Evolutionary conservation across 2,329 filamentous ascomycete species (phyloP), one percentile per base, ranked within the genome.

Genomic region (Fusarium coffeatum): DNA sequence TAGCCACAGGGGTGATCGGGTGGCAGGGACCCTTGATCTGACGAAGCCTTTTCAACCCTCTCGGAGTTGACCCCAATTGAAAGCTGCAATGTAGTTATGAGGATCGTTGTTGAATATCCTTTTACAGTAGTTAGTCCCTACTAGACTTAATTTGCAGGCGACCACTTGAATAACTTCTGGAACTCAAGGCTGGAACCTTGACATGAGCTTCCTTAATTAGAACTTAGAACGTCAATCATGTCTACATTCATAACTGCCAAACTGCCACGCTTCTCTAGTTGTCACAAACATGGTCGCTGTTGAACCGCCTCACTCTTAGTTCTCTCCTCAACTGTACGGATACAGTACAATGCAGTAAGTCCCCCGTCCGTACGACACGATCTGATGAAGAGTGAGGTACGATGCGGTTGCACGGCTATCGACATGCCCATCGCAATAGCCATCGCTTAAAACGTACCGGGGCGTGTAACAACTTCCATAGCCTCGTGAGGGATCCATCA

Each of bases 311-410:
- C 66, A 68, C 49, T 55, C 18, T 12, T n/a, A 25, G 32, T 51
- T 47, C 30, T 37, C n/a, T 50, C 40, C 25, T 20, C 27, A 41
- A 30, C 23, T 32, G 12, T 18, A 6, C 9, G 27, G 27, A 28
- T 28, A 28, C 27, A 28, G 27, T 28, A 28, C 27, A 37, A 37
- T 18, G 8, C 32, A 37, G 32, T 37, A 11, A 37, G 32, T 34
- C 32, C 5, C 32, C 32, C 32, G 40, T 22, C 10, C 32, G 30
- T 25, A 54, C 54, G 18, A 25, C 58, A 28, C 46, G 64, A 72
- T 73, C 71, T 68, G 53, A 58, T 53, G 69, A 64, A 41, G 53
- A 64, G 37, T 63, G 63, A 55, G 61, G 68, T 59, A 53, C 55
- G 61, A 69, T 71, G 57, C 61, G 41, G 55, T 57, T 48, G 28